These are phyloP conservation scores for Stylonectria norvegica DNA, from an alignment of 2,329 filamentous ascomycete genomes.

Conservation along the genomic window DNA sequence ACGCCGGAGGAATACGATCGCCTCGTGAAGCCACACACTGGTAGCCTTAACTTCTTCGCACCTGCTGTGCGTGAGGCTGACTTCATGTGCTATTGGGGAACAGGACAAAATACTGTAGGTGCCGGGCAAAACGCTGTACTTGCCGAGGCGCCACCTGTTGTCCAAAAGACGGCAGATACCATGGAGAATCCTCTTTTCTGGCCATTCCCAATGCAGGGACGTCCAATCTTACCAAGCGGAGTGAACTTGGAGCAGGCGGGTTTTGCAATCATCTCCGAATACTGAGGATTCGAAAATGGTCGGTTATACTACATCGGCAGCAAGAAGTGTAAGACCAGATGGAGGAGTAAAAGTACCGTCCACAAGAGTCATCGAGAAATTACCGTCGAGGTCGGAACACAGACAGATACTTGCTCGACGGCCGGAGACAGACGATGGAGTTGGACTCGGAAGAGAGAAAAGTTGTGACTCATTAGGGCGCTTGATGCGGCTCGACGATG, in stretches of 20 bases:
- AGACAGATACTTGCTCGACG: too few relatives aligned
- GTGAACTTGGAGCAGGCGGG: slow-evolving; percentile 49
- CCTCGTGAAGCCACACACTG: slow-evolving; percentile 45
- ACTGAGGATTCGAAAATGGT: too few relatives aligned
- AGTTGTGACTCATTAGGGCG: too few relatives aligned
- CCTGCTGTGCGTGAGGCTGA: slow-evolving; percentile 48
- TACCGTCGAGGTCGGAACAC: too few relatives aligned
- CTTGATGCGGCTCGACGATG: too few relatives aligned
- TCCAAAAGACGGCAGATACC: slow-evolving; percentile 32
- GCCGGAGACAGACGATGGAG: too few relatives aligned
- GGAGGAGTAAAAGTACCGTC: too few relatives aligned
- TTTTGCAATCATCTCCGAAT: slow-evolving; percentile 44
- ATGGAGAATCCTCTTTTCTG: slow-evolving; percentile 56
- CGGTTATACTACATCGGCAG: too few relatives aligned
- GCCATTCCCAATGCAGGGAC: slow-evolving; percentile 59
- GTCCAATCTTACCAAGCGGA: slow-evolving; percentile 50
- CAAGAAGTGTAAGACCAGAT: too few relatives aligned
- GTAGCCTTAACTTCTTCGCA: slow-evolving; percentile 56
- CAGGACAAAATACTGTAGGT: slow-evolving; percentile 11
- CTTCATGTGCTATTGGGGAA: slow-evolving; percentile 47
- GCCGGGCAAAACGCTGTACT: too few relatives aligned
- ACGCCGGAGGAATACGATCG: slow-evolving; percentile 37
- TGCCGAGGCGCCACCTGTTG: slow-evolving; percentile 8
- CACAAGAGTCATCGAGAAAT: too few relatives aligned
- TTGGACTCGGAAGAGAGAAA: too few relatives aligned